These are phyloP conservation scores for Suillus bovinus DNA, from an alignment of 768 basidiomycete genomes.

Conservation along the genomic window DNA sequence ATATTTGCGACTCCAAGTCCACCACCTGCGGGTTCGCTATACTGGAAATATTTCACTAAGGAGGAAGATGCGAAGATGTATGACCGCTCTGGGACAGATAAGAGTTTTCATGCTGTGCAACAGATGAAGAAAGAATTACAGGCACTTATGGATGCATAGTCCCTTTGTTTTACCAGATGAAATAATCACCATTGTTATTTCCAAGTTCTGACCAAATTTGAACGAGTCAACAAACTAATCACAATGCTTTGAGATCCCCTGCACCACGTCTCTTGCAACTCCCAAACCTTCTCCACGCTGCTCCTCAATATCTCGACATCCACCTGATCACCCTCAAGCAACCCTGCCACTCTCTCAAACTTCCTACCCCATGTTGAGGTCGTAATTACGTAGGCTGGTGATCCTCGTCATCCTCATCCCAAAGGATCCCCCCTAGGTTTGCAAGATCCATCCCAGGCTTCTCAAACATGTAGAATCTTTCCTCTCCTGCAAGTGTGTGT, in stretches of 20 bases:
- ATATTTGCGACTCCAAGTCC: background rate
- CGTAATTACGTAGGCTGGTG: background rate
- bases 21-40: background rate
- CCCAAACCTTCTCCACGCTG: too few species aligned
- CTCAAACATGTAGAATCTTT: slow-evolving; percentile 6
- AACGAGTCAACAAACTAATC: too few species aligned
- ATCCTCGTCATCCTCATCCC: background rate
- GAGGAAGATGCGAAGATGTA: background rate
- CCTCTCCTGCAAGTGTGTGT: slow-evolving; percentile 1
- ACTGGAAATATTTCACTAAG: background rate
- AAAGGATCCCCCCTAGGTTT: slow-evolving; percentile 3
- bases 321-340: too few species aligned
- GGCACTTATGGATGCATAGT: background rate
- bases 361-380: too few species aligned
- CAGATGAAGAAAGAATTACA: background rate
- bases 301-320: too few species aligned
- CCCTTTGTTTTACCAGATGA: background rate
- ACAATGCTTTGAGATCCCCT: too few species aligned
- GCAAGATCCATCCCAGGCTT: slow-evolving; percentile 11
- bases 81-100: background rate
- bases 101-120: background rate
- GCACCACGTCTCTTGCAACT: too few species aligned
- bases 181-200: background rate
- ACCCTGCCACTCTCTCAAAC: too few species aligned
- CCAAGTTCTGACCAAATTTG: too few species aligned